Evolutionary conservation across 805 yeast genomes (phyloP), one percentile per base, ranked within the genome.

Genomic region (Metschnikowia drakensbergensis): DNA sequence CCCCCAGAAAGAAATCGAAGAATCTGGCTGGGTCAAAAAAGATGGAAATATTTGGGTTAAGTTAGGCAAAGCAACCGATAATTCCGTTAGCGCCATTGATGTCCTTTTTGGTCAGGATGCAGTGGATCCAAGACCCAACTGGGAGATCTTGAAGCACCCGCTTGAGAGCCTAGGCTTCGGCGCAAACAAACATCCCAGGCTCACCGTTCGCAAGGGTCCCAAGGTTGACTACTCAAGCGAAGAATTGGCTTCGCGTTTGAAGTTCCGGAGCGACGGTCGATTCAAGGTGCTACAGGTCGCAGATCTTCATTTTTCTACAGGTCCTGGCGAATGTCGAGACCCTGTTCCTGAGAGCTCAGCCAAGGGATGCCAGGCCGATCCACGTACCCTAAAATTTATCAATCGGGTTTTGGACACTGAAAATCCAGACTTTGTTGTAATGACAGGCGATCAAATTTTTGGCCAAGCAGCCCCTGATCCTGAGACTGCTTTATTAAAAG

Each of bases 371-470:
- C 67, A 76, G 51, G 98, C 98, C 0, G 99, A 90, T 63, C 77
- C 77, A 1, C 74, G 84, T 41, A 88, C 98, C 0, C 50, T 77
- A 29, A 58, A 63, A 5, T 89, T 91, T 58, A 59, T 92, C 7
- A 71, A 80, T 5, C 63, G 63, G 22, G 86, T 87, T 0, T 67
- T 92, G 40, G 91, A 87, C 47, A 50, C 75, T 0, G 98, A 94
- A 63, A 64, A 75, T 31, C 98, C 99, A 0, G 91, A 94, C 61
- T 64, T 91, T 27, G 94, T 89, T 0, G 88, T 90, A 0, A 71
- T 89, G 49, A 83, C 97, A 0, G 99, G 99, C 5, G 99, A 92
- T 67, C 96, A 89, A 64, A 76, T 92, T 0, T 88, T 81, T 76
- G 98, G 98, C 2, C 83, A 79, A 36, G 76, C 72, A 39, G 75